Evolutionary conservation across 2,329 filamentous ascomycete genomes (phyloP).

Genomic region (Magnaporthiopsis incrustans): DNA sequence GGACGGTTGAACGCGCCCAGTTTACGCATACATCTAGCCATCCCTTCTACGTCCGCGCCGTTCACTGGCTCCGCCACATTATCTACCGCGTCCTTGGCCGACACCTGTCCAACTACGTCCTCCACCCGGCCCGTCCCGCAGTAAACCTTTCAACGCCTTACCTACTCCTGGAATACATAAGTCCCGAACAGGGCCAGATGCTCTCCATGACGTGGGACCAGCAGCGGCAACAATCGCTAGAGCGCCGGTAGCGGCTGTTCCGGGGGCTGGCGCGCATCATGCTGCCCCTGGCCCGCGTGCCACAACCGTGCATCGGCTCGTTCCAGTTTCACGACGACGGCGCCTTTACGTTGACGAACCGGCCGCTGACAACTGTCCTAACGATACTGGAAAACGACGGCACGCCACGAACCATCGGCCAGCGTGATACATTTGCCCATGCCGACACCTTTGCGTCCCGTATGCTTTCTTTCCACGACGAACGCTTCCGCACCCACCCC

Average conservation of each 20-base stretch:
- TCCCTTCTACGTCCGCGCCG: slow-evolving; percentile 7
- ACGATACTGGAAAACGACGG: slow-evolving; percentile 25
- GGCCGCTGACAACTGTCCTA: slow-evolving; percentile 18
- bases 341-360: slow-evolving; percentile 23
- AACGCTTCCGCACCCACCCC: too few species aligned
- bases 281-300: slow-evolving; percentile 18
- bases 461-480: too few species aligned
- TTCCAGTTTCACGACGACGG: slow-evolving; percentile 20
- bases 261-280: slow-evolving; percentile 20
- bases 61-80: slow-evolving; percentile 1
- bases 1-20: background rate
- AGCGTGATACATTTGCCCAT: background rate
- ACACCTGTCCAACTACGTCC: background rate
- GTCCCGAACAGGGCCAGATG: slow-evolving; percentile 17
- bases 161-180: slow-evolving; percentile 20
- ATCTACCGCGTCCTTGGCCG: slow-evolving; percentile 1
- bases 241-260: slow-evolving; percentile 21
- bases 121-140: slow-evolving; percentile 7
- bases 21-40: background rate
- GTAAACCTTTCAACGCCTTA: slow-evolving; percentile 14
- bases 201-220: slow-evolving; percentile 19
- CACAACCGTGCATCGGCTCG: slow-evolving; percentile 17
- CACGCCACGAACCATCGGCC: slow-evolving; percentile 19
- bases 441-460: too few species aligned
- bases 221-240: slow-evolving; percentile 11